Base-by-base conservation (phyloP, 1,139 yeast species). In the Taphrina deformans region DNA sequence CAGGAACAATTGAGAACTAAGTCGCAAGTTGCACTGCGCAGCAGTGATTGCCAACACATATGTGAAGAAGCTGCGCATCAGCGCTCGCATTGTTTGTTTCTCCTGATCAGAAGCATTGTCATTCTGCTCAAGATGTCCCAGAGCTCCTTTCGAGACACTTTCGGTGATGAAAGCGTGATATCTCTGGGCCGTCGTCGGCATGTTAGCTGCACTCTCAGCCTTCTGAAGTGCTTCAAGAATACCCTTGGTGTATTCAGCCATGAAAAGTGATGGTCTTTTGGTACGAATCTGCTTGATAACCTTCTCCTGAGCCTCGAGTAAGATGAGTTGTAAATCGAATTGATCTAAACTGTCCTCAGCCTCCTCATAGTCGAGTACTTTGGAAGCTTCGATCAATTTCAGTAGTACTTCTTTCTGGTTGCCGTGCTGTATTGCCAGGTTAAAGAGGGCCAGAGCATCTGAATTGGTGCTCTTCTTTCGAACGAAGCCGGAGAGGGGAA, bases 231-330 rank as follows among this genome's bases (percentile, higher is more conserved):
- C 58, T 9, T 38, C 18, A 4, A 59, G 56, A n/a, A 59, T 18
- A 2, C 38, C 27, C 33, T 59, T 35, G 21, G 63, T 59, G 38
- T 38, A 59, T 16, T 59, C 63, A 3, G 63, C 46, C 18, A 50
- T 31, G 21, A 59, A 59, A 10, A 53, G n/a, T 10, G 56, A 23
- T 10, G 63, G 56, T n/a, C 51, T 48, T 40, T 59, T 59, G n/a
- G 63, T 59, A 23, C 29, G 16, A 7, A 50, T 40, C 14, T 21
- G 40, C 21, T 4, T n/a, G 10, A 59, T 16, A 3, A 29, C 35
- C n/a, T 12, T 21, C 31, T 59, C 63, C 21, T 35, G 50, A 1
- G 63, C 55, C 27, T 12, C 23, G 7, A 48, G 27, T 14, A 59
- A 27, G 21, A 12, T 26, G 10, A 40, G 9, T 9, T 26, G 40